These are phyloP conservation scores for Syzygium jambos DNA, from an alignment of 345 rosid genomes.

Conservation along the genomic window DNA sequence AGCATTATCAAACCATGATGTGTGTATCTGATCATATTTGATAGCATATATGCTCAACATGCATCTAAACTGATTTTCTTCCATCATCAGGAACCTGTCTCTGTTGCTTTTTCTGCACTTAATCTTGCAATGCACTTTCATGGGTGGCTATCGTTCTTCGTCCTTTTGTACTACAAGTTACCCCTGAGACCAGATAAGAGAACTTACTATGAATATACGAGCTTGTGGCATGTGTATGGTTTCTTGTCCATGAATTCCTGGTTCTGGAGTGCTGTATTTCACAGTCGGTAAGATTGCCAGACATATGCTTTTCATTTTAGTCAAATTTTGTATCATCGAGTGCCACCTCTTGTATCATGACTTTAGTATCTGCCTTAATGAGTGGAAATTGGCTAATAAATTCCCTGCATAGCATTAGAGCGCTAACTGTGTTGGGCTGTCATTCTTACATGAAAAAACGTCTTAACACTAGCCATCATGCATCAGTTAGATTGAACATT, in stretches of 20 bases:
- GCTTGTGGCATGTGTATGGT: conserved; percentile 66
- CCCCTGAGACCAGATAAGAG: conserved; percentile 55
- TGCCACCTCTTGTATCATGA: not conserved
- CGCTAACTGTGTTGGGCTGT: not conserved
- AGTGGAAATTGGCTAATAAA: not conserved
- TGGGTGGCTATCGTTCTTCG: conserved; percentile 86
- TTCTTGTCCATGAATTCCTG: conserved; percentile 72
- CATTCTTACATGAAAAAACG: not conserved
- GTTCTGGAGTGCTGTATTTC: conserved; percentile 89
- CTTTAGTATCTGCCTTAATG: not conserved
- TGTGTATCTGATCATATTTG: not conserved
- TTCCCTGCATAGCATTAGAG: not conserved
- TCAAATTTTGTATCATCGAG: not conserved
- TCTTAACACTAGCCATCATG: not conserved
- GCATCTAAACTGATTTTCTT: not conserved
- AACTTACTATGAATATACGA: conserved; percentile 68
- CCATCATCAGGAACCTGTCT: conserved; percentile 61
- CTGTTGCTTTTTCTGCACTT: conserved; percentile 75
- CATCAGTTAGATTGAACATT: not conserved
- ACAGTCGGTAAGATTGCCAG: conserved; percentile 50
- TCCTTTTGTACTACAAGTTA: conserved; percentile 70
- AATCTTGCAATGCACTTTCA: conserved; percentile 79
- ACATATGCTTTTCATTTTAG: not conserved
- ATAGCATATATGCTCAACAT: not conserved
- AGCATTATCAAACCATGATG: not conserved